Conservation (phyloP, 208 protist species). For the Naegleria gruberi region DNA sequence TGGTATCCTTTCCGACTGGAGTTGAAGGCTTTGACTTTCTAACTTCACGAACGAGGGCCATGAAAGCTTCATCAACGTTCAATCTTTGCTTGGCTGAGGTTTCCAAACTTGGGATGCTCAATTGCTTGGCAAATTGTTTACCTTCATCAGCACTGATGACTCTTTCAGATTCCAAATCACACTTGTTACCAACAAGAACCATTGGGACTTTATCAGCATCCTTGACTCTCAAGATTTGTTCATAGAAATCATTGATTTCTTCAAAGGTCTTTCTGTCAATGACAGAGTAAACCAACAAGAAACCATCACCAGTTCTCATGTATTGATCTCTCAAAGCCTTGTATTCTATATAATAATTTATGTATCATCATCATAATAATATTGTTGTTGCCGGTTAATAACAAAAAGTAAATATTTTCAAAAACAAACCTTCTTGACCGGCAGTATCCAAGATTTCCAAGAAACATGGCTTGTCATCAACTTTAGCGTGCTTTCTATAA, state of each 20-base stretch:
- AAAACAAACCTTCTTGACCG: slow-evolving; percentile 57
- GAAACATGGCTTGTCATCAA: slow-evolving; percentile 50
- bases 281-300: slow-evolving; percentile 53
- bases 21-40: too few species aligned
- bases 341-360: too few species aligned
- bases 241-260: slow-evolving; percentile 36
- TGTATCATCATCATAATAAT: too few species aligned
- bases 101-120: slow-evolving; percentile 43
- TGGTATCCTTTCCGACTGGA: too few species aligned
- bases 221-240: slow-evolving; percentile 50
- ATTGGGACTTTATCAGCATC: slow-evolving; percentile 47
- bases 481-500: slow-evolving; percentile 50
- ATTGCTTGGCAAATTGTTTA: slow-evolving; percentile 15
- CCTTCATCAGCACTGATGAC: slow-evolving; percentile 11
- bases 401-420: too few species aligned
- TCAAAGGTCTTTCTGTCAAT: slow-evolving; percentile 43
- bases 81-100: slow-evolving; percentile 47
- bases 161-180: slow-evolving; percentile 36
- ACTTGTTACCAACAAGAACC: slow-evolving; percentile 53
- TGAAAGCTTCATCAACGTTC: slow-evolving; percentile 48
- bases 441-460: slow-evolving; percentile 75
- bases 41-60: slow-evolving; percentile 37
- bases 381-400: too few species aligned
- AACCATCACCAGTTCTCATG: slow-evolving; percentile 43
- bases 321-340: slow-evolving; percentile 41